Evolutionary conservation across 2,329 filamentous ascomycete species (phyloP), one percentile per base, ranked within the genome.

Genomic region (Fusarium verrucosum): DNA sequence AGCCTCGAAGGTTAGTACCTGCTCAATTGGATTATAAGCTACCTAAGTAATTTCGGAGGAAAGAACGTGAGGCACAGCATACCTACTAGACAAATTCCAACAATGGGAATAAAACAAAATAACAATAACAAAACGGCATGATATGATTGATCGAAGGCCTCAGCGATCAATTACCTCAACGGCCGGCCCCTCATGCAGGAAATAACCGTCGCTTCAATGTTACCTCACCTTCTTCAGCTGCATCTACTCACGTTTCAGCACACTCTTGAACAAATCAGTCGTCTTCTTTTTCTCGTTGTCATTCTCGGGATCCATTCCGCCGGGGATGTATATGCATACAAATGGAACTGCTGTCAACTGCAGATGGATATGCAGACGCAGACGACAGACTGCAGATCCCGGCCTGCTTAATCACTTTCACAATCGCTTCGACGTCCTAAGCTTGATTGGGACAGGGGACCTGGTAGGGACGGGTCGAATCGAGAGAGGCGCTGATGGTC

Each of bases 381-480:
- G 5, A 16, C 22, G 9, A 11, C 22, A 41, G 22, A 17, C 28
- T 54, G 57, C 50, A 57, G 36, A 44, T 51, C 62, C 49, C 42
- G 49, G 44, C 49, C 41, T 52, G 44, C 33, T 33, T 53, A 58
- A 59, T 66, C 63, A 67, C 63, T 45, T 55, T 52, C 46, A 62
- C 57, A 63, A 41, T 25, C 26, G 53, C 59, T 58, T 56, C 51
- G 46, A 42, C 33, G 45, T 59, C 35, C 66, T 66, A 57, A 52
- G 36, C 58, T 51, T 51, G 38, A 59, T 68, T 65, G 52, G 61
- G 51, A 58, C 50, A 58, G 50, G 46, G 33, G 40, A 50, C 59
- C 43, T 44, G 22, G 43, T 37, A 61, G 35, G 57, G 50, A 52
- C 64, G 54, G 61, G 49, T 64, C 65, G 57, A 68, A 69, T 69